phyloP scores from a whole-genome alignment of 441 rosid genomes.

The Eruca vesicaria region DNA sequence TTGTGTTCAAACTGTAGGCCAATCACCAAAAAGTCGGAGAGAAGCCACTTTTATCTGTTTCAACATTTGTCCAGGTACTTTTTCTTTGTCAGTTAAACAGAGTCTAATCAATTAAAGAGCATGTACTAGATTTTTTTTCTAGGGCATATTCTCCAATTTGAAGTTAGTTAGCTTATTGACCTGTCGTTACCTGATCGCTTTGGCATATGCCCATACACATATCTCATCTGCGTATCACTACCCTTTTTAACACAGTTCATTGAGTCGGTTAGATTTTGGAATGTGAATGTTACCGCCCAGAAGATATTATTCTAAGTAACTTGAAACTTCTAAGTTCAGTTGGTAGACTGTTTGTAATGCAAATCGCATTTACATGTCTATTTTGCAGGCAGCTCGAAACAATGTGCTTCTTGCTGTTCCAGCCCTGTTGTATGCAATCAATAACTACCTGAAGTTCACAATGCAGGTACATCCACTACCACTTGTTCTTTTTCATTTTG shows the following conservation, averaged over 20 bases:
- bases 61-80: conserved; percentile 68
- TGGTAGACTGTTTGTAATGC: neutral
- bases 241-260: neutral
- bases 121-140: neutral
- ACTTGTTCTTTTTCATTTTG: conserved; percentile 7
- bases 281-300: neutral
- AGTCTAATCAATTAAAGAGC: neutral
- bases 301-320: neutral
- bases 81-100: neutral
- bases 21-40: conserved; percentile 72
- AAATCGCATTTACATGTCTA: conserved; percentile 17
- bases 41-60: conserved; percentile 75
- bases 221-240: neutral
- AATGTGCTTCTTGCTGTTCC: conserved; percentile 97
- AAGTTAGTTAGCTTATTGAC: conserved; percentile 13
- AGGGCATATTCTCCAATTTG: neutral
- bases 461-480: conserved; percentile 75
- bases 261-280: neutral
- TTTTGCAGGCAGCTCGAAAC: conserved; percentile 91
- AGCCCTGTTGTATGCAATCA: conserved; percentile 89
- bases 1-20: conserved; percentile 45
- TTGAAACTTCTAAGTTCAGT: neutral
- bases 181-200: neutral
- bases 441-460: conserved; percentile 91
- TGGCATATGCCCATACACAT: neutral